A percentile compares a stretch with the other conserved stretches of the same genome.
phyloP scores from a whole-genome alignment of 2,329 filamentous ascomycete genomes.

The Huntiella omanensis region DNA sequence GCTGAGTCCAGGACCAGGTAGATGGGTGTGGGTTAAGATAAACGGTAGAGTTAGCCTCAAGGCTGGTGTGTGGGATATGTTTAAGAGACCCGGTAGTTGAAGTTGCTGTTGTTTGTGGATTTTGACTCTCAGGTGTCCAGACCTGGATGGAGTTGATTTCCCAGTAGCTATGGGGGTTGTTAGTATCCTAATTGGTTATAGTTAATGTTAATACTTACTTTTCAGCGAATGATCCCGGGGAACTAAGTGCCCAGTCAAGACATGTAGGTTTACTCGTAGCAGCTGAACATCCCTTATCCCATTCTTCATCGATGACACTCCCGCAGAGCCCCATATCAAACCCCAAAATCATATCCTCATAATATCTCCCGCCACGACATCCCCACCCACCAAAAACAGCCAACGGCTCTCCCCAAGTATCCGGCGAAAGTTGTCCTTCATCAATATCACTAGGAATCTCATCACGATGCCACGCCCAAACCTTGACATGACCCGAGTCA shows the following conservation, averaged over 20 bases:
- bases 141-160: slow-evolving; percentile 36
- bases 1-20: slow-evolving; percentile 1
- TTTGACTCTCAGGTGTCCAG: slow-evolving; percentile 17
- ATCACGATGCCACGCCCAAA: slow-evolving; percentile 60
- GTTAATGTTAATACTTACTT: slow-evolving; percentile 4
- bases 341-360: slow-evolving; percentile 51
- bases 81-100: not conserved
- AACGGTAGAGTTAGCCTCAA: slow-evolving; percentile 1
- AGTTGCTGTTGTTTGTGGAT: slow-evolving; percentile 1
- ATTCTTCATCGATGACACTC: slow-evolving; percentile 42
- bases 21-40: slow-evolving; percentile 4
- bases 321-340: slow-evolving; percentile 64
- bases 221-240: slow-evolving; percentile 3
- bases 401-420: slow-evolving; percentile 47
- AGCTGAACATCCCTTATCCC: slow-evolving; percentile 17
- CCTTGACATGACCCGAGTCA: slow-evolving; percentile 15
- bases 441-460: slow-evolving; percentile 47
- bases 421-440: slow-evolving; percentile 39
- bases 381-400: slow-evolving; percentile 45
- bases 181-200: not conserved
- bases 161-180: slow-evolving; percentile 22
- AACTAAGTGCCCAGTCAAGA: slow-evolving; percentile 19
- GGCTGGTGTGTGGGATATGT: slow-evolving; percentile 5
- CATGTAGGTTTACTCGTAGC: slow-evolving; percentile 23
- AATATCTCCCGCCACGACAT: slow-evolving; percentile 49